Conservation (phyloP, 169 alveolate species). For the Plasmodium gonderi region DNA sequence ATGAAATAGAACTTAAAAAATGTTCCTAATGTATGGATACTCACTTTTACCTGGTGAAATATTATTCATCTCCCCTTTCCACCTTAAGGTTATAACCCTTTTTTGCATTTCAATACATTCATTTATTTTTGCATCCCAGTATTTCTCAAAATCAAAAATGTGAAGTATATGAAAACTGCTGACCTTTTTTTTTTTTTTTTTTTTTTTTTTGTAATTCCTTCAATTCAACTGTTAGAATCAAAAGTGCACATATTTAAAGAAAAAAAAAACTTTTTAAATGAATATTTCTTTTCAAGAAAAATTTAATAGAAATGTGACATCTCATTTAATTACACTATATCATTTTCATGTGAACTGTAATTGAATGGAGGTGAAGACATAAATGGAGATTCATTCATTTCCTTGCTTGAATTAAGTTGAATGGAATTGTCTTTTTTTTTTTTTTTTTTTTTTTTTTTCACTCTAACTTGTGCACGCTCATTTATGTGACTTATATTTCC, state of each 20-base stretch:
- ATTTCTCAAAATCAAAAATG: no score
- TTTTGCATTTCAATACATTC: background rate
- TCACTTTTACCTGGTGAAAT: background rate
- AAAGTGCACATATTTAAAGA: background rate
- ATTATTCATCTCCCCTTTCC: background rate
- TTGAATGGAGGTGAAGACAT: slow-evolving; percentile 2
- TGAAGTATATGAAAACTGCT: no score
- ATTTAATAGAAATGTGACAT: background rate
- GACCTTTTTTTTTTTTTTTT: background rate
- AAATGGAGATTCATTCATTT: background rate
- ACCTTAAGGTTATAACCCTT: background rate
- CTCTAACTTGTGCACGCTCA: background rate
- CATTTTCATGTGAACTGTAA: background rate
- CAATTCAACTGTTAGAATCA: background rate
- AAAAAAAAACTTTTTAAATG: background rate
- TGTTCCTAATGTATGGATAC: no score
- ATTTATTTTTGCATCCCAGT: background rate
- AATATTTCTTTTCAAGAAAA: background rate
- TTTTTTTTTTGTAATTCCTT: background rate
- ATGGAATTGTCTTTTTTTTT: background rate
- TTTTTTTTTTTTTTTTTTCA: background rate
- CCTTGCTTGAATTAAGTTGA: background rate
- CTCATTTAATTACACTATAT: background rate
- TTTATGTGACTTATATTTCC: background rate
- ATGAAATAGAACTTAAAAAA: no score